Base-by-base conservation (phyloP, 208 protist genomes). In the Herpetomonas tarakana region DNA sequence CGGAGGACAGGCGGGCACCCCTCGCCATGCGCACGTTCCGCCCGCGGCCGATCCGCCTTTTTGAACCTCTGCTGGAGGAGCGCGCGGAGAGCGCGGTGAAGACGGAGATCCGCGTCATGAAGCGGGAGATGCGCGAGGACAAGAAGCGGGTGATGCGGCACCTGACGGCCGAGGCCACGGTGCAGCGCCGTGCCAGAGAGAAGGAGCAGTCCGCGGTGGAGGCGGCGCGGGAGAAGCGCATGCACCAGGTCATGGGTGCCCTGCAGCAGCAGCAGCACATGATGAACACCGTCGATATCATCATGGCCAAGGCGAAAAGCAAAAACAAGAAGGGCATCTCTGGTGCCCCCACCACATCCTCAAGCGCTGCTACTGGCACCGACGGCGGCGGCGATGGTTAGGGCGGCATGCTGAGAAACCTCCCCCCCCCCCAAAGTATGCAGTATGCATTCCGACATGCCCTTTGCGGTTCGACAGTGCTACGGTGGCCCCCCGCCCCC, bases 21-120 rank as follows among this genome's bases (percentile, higher is more conserved):
- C 71, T 94, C 3, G 80, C 82, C 18, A 94, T 94, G 88, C 88
- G 88, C 45, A 77, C 68, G 39, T 91, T 94, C 67, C 83, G 88
- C 6, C 88, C 88, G 0, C 83, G 88, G 0, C 88, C 88, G 28
- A 61, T 94, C 52, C 88, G 88, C 29, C 81, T 83, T 65, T 94
- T 91, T 61, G 88, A 94, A 52, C 88, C 88, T 16, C 78, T 92
- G 14, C 68, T 93, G 27, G 82, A 70, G 35, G 76, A 85, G 51
- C 65, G 65, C 4, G 65, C 73, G 56, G 71, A 68, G 51, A 78
- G 52, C 45, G 88, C 79, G 2, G 59, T 81, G 39, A 87, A 86
- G 68, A 82, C 53, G 22, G 87, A 93, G 55, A 71, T 89, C 35
- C 78, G 84, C 41, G 24, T 67, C 49, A 71, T 90, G 61, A 84